phyloP scores from a whole-genome alignment of 2,329 filamentous ascomycete species.

The Fusarium agapanthi region DNA sequence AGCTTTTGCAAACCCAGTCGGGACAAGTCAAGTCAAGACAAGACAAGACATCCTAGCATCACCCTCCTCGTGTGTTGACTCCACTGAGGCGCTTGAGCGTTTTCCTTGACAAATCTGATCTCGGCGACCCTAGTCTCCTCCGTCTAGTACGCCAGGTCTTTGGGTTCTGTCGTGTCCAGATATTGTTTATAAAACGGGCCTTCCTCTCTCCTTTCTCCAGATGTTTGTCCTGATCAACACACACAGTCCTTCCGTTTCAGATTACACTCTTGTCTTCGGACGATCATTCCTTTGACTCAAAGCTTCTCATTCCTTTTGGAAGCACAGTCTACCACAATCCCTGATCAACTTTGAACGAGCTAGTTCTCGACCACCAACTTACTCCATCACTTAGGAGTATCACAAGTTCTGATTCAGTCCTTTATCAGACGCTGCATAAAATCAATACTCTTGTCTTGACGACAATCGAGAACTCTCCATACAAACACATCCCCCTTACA shows the following conservation, averaged over 20 bases:
- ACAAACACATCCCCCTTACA: conserved; percentile 16
- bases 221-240: conserved; percentile 23
- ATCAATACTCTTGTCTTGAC: conserved; percentile 40
- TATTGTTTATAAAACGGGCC: conserved; percentile 44
- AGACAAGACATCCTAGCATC: conserved; percentile 12
- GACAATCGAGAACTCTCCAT: conserved; percentile 32
- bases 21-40: neutral
- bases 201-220: conserved; percentile 29
- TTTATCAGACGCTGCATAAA: conserved; percentile 35
- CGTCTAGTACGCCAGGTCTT: conserved; percentile 4
- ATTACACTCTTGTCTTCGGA: conserved; percentile 41
- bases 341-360: conserved; percentile 38
- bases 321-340: conserved; percentile 39
- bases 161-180: conserved; percentile 17
- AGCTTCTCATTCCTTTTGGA: conserved; percentile 48
- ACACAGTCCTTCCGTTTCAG: conserved; percentile 39
- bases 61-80: conserved; percentile 15
- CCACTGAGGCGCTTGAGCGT: conserved; percentile 36
- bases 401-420: conserved; percentile 37
- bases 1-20: conserved; percentile 20
- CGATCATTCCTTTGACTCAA: conserved; percentile 41
- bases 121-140: conserved; percentile 6
- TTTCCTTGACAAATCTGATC: conserved; percentile 41
- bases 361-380: conserved; percentile 38
- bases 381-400: conserved; percentile 20